Evolutionary conservation across 1,284 basidiomycete genomes (phyloP), one percentile per base, ranked within the genome.

Genomic region (Volvariella surrecta): DNA sequence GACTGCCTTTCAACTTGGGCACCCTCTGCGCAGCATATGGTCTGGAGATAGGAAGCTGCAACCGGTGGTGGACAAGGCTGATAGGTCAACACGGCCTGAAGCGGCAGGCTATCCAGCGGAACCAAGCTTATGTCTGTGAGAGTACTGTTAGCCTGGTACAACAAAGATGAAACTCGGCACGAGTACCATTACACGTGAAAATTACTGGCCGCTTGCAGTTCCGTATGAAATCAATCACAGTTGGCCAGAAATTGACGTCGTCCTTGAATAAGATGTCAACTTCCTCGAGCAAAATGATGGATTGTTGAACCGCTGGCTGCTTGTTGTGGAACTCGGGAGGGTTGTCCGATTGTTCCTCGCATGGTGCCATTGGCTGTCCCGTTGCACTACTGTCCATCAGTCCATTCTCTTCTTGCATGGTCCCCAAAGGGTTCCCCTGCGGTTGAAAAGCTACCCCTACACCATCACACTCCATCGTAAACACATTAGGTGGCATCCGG

Each of bases 231-330:
- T 77, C 72, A 2, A 86, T 69, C 32, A 96, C 74, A 3, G 88
- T 79, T 1, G 82, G 71, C 96, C 96, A 99, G 62, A 99, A 99
- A 32, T 85, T 89, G 32, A 68, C 70, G 59, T 98, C 95, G 42
- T 94, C 90, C 50, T 82, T 83, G 64, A 83, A 99, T 32, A 98
- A 66, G 31, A 98, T 77, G 60, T 99, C 96, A 6, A 90, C 95
- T 59, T 99, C 96, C 61, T 99, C 96, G n/a, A 99, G 67, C 24
- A 99, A 69, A 52, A 99, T 89, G 39, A 96, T 62, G 1, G 90
- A 94, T 63, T 99, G 95, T 38, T 76, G 71, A 40, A 84, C n/a
- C 13, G 8, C 4, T n/a, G 30, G 15, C 30, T 31, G 30, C 30
- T 9, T 15, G 30, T 15, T 35, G 6, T 35, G n/a, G 15, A n/a